Percentiles rank a stretch among this genome's conserved stretches.
Conservation (phyloP, 805 yeast genomes). For the Candida boidinii region DNA sequence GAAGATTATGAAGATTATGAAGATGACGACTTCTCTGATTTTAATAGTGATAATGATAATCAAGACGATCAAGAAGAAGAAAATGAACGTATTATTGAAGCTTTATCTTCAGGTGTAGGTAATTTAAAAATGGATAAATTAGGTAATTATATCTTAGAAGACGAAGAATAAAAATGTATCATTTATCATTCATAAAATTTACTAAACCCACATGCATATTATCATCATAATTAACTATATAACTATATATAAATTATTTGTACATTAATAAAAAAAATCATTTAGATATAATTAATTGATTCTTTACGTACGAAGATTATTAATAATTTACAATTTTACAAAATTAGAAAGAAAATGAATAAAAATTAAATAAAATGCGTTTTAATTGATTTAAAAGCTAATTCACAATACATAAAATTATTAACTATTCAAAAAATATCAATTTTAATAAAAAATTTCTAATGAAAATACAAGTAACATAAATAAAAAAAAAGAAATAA, state of each 20-base stretch:
- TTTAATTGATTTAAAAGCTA: no score
- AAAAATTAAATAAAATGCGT: no score
- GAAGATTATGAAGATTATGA: constrained; percentile 34
- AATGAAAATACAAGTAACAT: no score
- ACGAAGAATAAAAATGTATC: constrained; percentile 4
- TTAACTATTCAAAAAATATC: no score
- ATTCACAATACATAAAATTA: no score
- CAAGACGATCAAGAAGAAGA: constrained; percentile 26
- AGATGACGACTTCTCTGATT: constrained; percentile 23
- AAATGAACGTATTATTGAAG: constrained; percentile 55
- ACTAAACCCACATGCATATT: neutral
- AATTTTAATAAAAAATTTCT: no score
- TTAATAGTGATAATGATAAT: constrained; percentile 27
- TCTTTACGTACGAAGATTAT: constrained; percentile 1
- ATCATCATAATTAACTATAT: neutral
- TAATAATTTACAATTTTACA: no score
- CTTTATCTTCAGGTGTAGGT: constrained; percentile 53
- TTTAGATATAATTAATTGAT: no score
- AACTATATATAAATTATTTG: no score
- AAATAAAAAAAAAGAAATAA: no score
- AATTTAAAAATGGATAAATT: constrained; percentile 73
- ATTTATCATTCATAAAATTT: neutral
- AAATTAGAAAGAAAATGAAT: no score
- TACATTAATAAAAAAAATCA: no score
- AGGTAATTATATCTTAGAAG: constrained; percentile 71